phyloP scores from a whole-genome alignment of 2,329 filamentous ascomycete genomes.

The Xylariaceae sp. region DNA sequence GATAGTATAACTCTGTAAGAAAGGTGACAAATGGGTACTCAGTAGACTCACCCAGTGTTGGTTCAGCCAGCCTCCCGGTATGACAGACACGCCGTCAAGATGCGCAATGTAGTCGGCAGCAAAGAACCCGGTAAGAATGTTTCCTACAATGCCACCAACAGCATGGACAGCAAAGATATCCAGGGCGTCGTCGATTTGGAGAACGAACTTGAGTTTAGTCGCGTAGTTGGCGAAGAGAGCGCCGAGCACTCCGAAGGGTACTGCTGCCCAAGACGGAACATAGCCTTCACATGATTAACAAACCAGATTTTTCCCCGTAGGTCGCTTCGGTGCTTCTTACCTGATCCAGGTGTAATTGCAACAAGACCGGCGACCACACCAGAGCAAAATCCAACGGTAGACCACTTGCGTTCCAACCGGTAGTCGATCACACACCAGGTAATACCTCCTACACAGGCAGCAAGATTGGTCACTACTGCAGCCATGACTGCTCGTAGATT shows the following conservation, averaged over 20 bases:
- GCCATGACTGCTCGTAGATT: constrained; percentile 87
- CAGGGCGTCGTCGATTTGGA: constrained; percentile 78
- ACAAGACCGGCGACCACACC: constrained; percentile 86
- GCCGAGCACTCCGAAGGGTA: constrained; percentile 74
- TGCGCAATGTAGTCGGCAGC: constrained; percentile 81
- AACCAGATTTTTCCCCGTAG: neutral
- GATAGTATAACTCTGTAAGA: no score
- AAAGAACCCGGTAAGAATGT: constrained; percentile 77
- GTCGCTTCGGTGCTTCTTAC: constrained; percentile 34
- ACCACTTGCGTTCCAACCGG: constrained; percentile 86
- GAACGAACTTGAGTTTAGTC: constrained; percentile 84
- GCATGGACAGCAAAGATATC: constrained; percentile 87
- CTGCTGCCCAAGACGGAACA: constrained; percentile 80
- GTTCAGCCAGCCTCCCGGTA: constrained; percentile 79
- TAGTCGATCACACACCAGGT: constrained; percentile 91
- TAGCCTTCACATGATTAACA: constrained; percentile 45
- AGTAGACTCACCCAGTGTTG: constrained; percentile 51
- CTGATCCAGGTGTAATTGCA: constrained; percentile 83
- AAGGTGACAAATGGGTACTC: no score
- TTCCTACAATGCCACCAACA: constrained; percentile 75
- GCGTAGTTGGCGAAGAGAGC: constrained; percentile 82
- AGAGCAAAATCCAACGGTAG: constrained; percentile 88
- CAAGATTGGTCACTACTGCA: constrained; percentile 79
- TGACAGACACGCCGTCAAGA: constrained; percentile 67
- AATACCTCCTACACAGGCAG: constrained; percentile 79